A percentile compares a stretch with the other conserved stretches of the same genome.
Evolutionary conservation across 2,329 filamentous ascomycete genomes (phyloP).

Genomic region (Trichophaea hybrida): DNA sequence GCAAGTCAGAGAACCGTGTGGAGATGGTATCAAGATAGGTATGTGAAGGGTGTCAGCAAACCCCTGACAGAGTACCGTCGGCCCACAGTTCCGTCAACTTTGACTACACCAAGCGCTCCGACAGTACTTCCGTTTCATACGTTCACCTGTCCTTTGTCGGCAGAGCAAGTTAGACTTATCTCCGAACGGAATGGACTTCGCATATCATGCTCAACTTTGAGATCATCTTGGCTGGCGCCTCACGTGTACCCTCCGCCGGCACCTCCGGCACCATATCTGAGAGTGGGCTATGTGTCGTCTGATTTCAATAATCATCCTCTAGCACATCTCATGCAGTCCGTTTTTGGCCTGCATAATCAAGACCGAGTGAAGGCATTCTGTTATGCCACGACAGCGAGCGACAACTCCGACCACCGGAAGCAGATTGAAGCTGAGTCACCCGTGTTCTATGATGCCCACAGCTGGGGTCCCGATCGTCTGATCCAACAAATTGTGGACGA

Average conservation of each 20-base stretch:
- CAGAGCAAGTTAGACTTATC: conserved; percentile 81
- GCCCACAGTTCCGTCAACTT: conserved; percentile 54
- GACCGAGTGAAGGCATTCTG: conserved; percentile 69
- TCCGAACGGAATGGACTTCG: conserved; percentile 87
- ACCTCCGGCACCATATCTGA: conserved; percentile 70
- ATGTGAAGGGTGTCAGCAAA: conserved; percentile 47
- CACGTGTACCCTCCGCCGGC: conserved; percentile 72
- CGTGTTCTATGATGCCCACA: conserved; percentile 75
- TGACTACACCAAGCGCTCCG: conserved; percentile 73
- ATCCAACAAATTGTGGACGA: conserved; percentile 77
- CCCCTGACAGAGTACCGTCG: conserved; percentile 49
- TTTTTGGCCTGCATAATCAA: conserved; percentile 78
- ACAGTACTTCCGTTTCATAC: conserved; percentile 96
- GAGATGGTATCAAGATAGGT: conserved; percentile 75
- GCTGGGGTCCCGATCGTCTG: conserved; percentile 70
- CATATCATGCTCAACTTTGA: conserved; percentile 80
- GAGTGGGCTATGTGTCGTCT: conserved; percentile 89
- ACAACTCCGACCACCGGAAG: conserved; percentile 72
- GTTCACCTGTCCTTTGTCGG: conserved; percentile 85
- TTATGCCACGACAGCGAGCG: conserved; percentile 86
- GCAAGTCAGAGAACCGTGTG: conserved; percentile 62
- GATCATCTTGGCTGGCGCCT: conserved; percentile 68
- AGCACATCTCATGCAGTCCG: conserved; percentile 95
- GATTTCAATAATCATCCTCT: conserved; percentile 98
- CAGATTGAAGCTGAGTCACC: conserved; percentile 91